Base-by-base conservation (phyloP, 306 rosid genomes). In the Pyrus pyrifolia region DNA sequence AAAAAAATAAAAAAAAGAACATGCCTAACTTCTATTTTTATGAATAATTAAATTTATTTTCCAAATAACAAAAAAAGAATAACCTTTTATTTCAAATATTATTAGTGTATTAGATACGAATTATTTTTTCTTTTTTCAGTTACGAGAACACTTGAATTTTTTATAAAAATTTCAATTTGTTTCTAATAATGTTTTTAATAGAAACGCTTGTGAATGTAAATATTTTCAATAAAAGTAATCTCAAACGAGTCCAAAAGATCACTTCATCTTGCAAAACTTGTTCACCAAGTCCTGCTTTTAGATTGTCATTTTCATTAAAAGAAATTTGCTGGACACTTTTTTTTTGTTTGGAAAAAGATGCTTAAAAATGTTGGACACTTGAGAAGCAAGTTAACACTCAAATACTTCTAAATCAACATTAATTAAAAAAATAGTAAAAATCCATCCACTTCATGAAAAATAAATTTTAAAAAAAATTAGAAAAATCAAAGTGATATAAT, bases 221-320 rank as follows among this genome's bases (percentile, higher is more conserved):
- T 1, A 4, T 2, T 49, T 49, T 4, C 3, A 0, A 49, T 14
- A 15, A 15, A 15, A 49, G 0, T 19, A 49, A 49, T 49, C 6
- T 5, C 53, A 49, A 15, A 15, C 2, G 1, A 5, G 3, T 2
- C 1, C 0, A 1, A 49, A 14, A 0, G 19, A 49, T 18, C 0
- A 49, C 49, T 49, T 49, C 19, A 14, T 49, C 53, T 4, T 0
- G 8, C 6, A 5, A 65, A 72, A 38, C 67, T 35, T 33, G 21
- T 55, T 21, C 23, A n/a, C 11, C 35, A 57, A 72, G 53, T 53
- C 42, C 33, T 13, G 1, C 0, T 69, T 46, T 23, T 9, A 63
- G 9, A 63, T 62, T 7, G 1, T 7, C 14, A 2, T 68, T 23
- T 22, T 0, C 57, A 17, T 49, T 49, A 49, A 4, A 49, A 49